These are phyloP conservation scores for Russula dissimulans DNA, from an alignment of 768 basidiomycete species.

Conservation along the genomic window DNA sequence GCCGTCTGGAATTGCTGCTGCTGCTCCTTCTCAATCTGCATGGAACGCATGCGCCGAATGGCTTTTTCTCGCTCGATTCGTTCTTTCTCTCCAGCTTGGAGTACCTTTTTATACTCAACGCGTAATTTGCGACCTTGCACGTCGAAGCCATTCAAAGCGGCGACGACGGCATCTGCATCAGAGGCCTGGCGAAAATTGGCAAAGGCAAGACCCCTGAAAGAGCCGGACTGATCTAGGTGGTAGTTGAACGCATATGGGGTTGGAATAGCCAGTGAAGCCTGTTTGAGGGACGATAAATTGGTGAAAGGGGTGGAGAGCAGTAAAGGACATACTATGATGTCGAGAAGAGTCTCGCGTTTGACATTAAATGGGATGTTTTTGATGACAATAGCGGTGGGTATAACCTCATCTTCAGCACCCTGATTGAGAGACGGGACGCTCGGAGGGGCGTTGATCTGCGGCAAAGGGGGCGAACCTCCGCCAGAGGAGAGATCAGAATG, in stretches of 20 bases:
- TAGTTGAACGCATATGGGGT: constrained; percentile 99
- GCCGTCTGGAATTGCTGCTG: constrained; percentile 28
- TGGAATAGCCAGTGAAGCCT: constrained; percentile 89
- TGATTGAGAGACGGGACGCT: constrained; percentile 42
- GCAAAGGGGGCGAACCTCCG: constrained; percentile 68
- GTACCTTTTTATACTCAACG: constrained; percentile 98
- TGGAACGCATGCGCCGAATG: constrained; percentile 92
- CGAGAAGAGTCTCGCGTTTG: constrained; percentile 90
- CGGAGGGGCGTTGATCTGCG: constrained; percentile 34
- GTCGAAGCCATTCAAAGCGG: constrained; percentile 91
- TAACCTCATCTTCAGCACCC: constrained; percentile 78
- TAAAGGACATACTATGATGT: constrained; percentile 74
- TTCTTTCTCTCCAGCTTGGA: constrained; percentile 99
- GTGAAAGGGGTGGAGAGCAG: not conserved
- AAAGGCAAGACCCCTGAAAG: constrained; percentile 95
- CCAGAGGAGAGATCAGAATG: constrained; percentile 85
- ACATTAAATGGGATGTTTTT: constrained; percentile 99
- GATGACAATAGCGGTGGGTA: constrained; percentile 98
- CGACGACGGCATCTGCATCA: constrained; percentile 94
- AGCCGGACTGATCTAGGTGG: constrained; percentile 91
- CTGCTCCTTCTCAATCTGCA: constrained; percentile 83
- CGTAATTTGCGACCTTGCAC: constrained; percentile 95
- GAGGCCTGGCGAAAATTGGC: constrained; percentile 90
- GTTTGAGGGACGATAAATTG: constrained; percentile 9
- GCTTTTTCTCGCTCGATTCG: constrained; percentile 98